A percentile compares a stretch with the other conserved stretches of the same genome.
Evolutionary conservation across 345 rosid genomes (phyloP).

Genomic region (Eucalyptus virginea): DNA sequence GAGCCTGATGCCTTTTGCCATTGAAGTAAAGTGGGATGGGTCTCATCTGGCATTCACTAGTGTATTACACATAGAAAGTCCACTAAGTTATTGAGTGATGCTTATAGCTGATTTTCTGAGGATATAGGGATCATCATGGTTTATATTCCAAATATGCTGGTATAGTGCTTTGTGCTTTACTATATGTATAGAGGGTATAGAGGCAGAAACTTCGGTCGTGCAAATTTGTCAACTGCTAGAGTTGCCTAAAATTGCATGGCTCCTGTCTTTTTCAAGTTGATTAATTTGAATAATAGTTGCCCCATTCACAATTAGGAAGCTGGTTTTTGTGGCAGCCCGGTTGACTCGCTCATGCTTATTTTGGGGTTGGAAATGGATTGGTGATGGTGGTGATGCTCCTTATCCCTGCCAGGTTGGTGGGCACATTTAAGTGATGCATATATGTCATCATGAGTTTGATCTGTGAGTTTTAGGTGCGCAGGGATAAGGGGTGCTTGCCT

Average conservation of each 20-base stretch:
- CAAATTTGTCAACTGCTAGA: background rate
- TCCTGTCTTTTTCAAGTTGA: slow-evolving; percentile 29
- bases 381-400: slow-evolving; percentile 47
- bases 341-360: slow-evolving; percentile 49
- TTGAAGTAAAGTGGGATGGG: background rate
- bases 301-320: slow-evolving; percentile 76
- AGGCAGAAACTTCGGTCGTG: background rate
- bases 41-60: background rate
- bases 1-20: background rate
- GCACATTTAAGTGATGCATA: slow-evolving; percentile 83
- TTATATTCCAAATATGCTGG: background rate
- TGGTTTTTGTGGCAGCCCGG: slow-evolving; percentile 86
- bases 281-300: slow-evolving; percentile 31
- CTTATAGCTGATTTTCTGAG: background rate
- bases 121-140: background rate
- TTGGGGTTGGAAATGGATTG: slow-evolving; percentile 22
- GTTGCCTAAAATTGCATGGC: slow-evolving; percentile 17
- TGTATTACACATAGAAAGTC: background rate
- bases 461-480: slow-evolving; percentile 56
- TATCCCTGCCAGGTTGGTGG: slow-evolving; percentile 99
- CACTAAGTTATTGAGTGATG: background rate
- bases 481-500: slow-evolving; percentile 72
- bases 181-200: background rate
- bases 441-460: slow-evolving; percentile 61
- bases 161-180: background rate